Percentiles rank a stretch among this genome's conserved stretches.
phyloP scores from a whole-genome alignment of 2,329 filamentous ascomycete genomes.

The Decorospora gaudefroyi region DNA sequence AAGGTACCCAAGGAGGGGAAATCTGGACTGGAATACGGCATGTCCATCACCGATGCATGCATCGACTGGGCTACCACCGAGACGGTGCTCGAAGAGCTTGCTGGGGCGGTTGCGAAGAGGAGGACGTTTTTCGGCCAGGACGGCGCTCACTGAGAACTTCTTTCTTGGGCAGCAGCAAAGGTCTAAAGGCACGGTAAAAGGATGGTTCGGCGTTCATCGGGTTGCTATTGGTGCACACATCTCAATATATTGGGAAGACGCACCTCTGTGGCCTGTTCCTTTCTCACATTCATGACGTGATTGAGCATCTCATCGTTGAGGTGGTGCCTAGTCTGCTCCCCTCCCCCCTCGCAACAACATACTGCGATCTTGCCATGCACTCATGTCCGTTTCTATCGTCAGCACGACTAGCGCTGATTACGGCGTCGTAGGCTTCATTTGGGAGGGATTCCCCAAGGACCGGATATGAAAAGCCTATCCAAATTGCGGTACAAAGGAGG shows the following conservation, averaged over 20 bases:
- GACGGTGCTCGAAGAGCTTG: conserved; percentile 73
- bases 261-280: too few species aligned
- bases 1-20: conserved; percentile 90
- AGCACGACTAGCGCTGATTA: conserved; percentile 1
- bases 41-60: conserved; percentile 97
- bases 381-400: too few species aligned
- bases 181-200: conserved; percentile 7
- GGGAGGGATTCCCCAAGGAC: neutral
- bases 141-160: conserved; percentile 29
- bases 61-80: conserved; percentile 94
- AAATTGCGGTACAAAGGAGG: neutral
- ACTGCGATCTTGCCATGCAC: too few species aligned
- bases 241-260: too few species aligned
- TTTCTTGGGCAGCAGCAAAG: neutral
- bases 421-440: neutral
- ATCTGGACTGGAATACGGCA: conserved; percentile 83
- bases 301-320: too few species aligned
- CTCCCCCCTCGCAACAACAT: neutral
- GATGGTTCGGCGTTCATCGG: conserved; percentile 6
- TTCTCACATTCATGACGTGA: too few species aligned
- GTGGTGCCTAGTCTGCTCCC: too few species aligned
- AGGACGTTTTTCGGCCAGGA: conserved; percentile 56
- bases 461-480: neutral
- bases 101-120: conserved; percentile 76
- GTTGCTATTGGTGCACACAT: conserved; percentile 2